Evolutionary conservation across 768 basidiomycete genomes (phyloP), one percentile per base, ranked within the genome.

Genomic region (Naganishia kalamii): DNA sequence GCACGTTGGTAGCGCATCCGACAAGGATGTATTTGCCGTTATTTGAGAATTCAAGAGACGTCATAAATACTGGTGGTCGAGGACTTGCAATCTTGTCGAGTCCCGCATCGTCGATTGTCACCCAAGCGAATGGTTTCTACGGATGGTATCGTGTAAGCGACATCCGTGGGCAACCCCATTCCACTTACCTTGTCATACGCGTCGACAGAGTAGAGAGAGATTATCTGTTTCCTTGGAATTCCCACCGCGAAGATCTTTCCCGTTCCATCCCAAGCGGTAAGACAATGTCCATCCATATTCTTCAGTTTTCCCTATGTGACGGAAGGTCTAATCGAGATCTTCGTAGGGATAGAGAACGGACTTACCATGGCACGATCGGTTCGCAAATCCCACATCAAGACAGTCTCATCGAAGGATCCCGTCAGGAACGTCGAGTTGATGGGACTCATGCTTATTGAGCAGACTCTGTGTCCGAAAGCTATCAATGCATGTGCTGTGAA

Each of bases 401-500:
- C 93, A 1, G 92, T 97, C 72, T 88, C 90, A 81, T 99, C 96
- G 75, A 90, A 81, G 0, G 93, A 90, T 1, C 87, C 89, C 12
- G 94, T 96, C 83, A 99, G 88, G 81, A 99, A 98, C 0, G 88
- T 88, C 72, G 98, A 93, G 73, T 97, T 90, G 0, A 88, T 83
- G 0, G 96, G 96, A 0, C 89, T 91, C 63, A 98, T 86, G 75
- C 93, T 88, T 12, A 99, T 81, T 0, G 93, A 94, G 35, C 89
- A 83, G 2, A 99, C 96, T 64, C 87, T 83, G 68, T 6, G 17
- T 15, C 54, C 27, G 33, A 32, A 13, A 1, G 23, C 4, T 0
- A 30, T 29, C 19, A 27, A 15, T 46, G 7, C 30, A 41, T 37
- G 27, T 11, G 23, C 46, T 5, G 15, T 15, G 17, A 32, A 47